Base-by-base conservation (phyloP, 768 basidiomycete species). In the Roridomyces roridus region DNA sequence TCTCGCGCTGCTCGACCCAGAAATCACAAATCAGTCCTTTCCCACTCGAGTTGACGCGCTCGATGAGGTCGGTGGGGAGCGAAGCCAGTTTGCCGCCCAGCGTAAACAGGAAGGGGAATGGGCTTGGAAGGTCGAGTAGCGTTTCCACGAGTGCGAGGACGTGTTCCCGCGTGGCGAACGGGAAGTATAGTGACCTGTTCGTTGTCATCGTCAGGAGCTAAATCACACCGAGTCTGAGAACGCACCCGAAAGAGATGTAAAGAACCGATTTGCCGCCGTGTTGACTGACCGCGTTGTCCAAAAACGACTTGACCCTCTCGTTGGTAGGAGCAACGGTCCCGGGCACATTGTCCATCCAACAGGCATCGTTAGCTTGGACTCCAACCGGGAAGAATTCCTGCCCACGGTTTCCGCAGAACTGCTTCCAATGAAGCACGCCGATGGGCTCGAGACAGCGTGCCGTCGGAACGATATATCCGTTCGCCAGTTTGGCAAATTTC, bases 161-260 rank as follows among this genome's bases (percentile, higher is more conserved):
- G 24, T 35, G 47, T 8, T 25, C 12, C 9, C 42, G 41, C 11
- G 28, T 43, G 8, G 41, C 41, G 26, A 45, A 24, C 10, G 55
- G 55, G 43, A 57, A 57, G 49, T 45, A 57, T 2, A 57, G 20
- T 6, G 55, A 57, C 17, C 55, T 56, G 6, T 23, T 20, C 5
- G 21, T 1, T 17, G 18, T 41, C 24, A 5, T 20, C 39, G 3
- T 39, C 18, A 10, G 37, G 17, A 20, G 9, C 3, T 4, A 18
- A 14, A 24, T 24, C 11, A 15, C 24, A 20, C 24, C 26, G 17
- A 31, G 15, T 34, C 5, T 31, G 34, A 34, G 17, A 17, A 36
- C 55, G 1, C 23, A 56, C 48, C 55, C 55, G 14, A 57, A 57
- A 14, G 55, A 57, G 5, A 57, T 57, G 48, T 57, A 57, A 15